Evolutionary conservation across 441 rosid species (phyloP).

Genomic region (Melastoma candidum): DNA sequence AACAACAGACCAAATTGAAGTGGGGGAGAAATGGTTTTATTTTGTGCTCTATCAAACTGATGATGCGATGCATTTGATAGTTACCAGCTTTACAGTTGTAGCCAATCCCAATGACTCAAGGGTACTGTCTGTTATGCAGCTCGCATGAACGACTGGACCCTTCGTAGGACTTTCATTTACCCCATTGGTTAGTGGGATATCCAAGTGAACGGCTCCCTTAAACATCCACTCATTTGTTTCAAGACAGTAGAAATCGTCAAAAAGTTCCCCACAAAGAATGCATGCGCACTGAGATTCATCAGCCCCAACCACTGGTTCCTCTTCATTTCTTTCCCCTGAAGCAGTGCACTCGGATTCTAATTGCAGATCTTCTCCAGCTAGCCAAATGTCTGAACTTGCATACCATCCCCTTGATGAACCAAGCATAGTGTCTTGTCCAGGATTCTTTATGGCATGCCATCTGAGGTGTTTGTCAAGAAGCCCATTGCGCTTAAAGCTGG

Average conservation of each 20-base stretch:
- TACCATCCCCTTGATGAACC: slow-evolving; percentile 59
- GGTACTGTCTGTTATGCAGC: slow-evolving; percentile 47
- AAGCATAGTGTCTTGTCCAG: slow-evolving; percentile 22
- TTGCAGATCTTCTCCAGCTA: slow-evolving; percentile 37
- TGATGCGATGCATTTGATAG: background rate
- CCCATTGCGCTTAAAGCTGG: slow-evolving; percentile 59
- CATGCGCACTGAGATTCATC: slow-evolving; percentile 86
- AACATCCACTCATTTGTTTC: slow-evolving; percentile 71
- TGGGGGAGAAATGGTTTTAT: too few relatives aligned
- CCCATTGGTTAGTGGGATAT: slow-evolving; percentile 20
- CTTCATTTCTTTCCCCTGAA: slow-evolving; percentile 24
- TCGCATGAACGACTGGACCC: slow-evolving; percentile 63
- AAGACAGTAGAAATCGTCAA: slow-evolving; percentile 67
- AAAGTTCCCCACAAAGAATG: slow-evolving; percentile 77
- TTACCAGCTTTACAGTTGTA: slow-evolving; percentile 47
- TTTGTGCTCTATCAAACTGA: background rate
- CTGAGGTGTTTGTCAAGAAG: slow-evolving; percentile 61
- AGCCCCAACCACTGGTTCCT: slow-evolving; percentile 50
- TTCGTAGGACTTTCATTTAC: slow-evolving; percentile 22
- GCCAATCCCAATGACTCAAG: slow-evolving; percentile 42
- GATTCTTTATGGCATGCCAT: slow-evolving; percentile 57
- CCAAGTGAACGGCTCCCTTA: slow-evolving; percentile 52
- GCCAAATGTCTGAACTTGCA: slow-evolving; percentile 51
- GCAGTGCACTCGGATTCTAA: slow-evolving; percentile 30
- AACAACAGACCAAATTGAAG: too few relatives aligned